Base-by-base conservation (phyloP, 2,329 filamentous ascomycete genomes). In the Trichoderma citrinoviride region DNA sequence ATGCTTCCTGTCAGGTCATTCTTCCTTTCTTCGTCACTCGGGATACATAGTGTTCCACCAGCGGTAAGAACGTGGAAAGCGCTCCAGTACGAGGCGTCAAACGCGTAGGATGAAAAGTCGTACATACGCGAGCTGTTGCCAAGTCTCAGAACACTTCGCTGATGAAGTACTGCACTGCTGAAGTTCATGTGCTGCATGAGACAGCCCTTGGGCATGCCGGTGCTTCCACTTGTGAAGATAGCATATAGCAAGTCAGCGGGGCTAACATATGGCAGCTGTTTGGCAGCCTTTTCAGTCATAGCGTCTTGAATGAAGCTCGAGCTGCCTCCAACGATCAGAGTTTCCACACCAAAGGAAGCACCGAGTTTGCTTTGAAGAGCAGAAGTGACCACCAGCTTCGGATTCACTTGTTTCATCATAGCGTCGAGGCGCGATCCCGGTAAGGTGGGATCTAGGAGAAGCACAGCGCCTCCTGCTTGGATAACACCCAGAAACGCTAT, bases 151-250 rank as follows among this genome's bases (percentile, higher is more conserved):
- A 17, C 72, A 70, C 8, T 75, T 4, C 72, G 74, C 27, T 78
- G 75, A 12, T 78, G 77, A 17, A 77, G 63, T 15, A 77, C 74
- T 37, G 78, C 77, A 40, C 76, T 77, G 43, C 76, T 73, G 60
- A 77, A 77, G 60, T 79, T 77, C 23, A 14, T 14, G 33, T 43
- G 52, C 33, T 55, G 68, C 71, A 62, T 81, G 79, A 4, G 76
- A 75, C 57, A 80, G 23, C 27, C 25, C 23, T 53, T 58, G 1
- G 46, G 53, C 12, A 44, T 27, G n/a, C 41, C 56, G 2, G 61
- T 55, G 15, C 53, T 64, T 25, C 46, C 27, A 58, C 41, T 29
- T 58, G 53, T 25, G 12, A 40, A 58, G 27, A 50, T 64, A 8
- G 61, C 61, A 19, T 46, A 27, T 14, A 58, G 52, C 5, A 46